Conservation (phyloP, 768 basidiomycete genomes). For the Termitomyces sp. region DNA sequence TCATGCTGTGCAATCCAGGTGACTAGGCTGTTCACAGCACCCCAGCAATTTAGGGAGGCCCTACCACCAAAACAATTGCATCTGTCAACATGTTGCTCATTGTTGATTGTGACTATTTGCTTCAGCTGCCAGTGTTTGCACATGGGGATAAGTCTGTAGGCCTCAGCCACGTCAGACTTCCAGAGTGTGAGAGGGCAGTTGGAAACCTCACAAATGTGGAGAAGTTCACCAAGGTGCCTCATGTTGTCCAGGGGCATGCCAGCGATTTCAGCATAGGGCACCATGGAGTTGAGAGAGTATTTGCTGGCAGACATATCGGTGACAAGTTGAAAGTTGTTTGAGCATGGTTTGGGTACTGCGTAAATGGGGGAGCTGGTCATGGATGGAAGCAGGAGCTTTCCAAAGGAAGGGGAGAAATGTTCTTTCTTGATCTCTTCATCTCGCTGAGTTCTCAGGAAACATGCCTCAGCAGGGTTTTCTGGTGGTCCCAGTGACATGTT, state of each 20-base stretch:
- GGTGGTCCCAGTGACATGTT: background rate
- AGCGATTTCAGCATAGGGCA: slow-evolving; percentile 1
- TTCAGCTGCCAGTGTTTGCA: slow-evolving; percentile 29
- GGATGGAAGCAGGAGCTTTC: slow-evolving; percentile 31
- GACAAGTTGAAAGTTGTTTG: slow-evolving; percentile 29
- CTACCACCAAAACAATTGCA: background rate
- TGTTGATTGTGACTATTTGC: background rate
- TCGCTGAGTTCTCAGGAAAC: slow-evolving; percentile 17
- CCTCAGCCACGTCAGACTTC: slow-evolving; percentile 36
- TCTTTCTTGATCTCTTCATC: slow-evolving; percentile 14
- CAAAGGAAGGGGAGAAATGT: slow-evolving; percentile 21
- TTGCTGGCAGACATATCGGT: slow-evolving; percentile 31
- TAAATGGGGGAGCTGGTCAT: slow-evolving; percentile 15
- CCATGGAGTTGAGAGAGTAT: too few relatives aligned
- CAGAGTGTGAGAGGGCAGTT: slow-evolving; percentile 15
- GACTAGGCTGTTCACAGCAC: too few relatives aligned
- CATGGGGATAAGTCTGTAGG: slow-evolving; percentile 31
- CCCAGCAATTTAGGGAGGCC: too few relatives aligned
- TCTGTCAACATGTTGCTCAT: background rate
- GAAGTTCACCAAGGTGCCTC: background rate
- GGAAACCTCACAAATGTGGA: background rate
- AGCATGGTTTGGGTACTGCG: slow-evolving; percentile 27
- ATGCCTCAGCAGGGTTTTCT: slow-evolving; percentile 1
- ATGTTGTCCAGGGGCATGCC: too few relatives aligned
- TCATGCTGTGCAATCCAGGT: too few relatives aligned